These are phyloP conservation scores for Leishmania tarentolae DNA, from an alignment of 208 protist genomes.

Conservation along the genomic window DNA sequence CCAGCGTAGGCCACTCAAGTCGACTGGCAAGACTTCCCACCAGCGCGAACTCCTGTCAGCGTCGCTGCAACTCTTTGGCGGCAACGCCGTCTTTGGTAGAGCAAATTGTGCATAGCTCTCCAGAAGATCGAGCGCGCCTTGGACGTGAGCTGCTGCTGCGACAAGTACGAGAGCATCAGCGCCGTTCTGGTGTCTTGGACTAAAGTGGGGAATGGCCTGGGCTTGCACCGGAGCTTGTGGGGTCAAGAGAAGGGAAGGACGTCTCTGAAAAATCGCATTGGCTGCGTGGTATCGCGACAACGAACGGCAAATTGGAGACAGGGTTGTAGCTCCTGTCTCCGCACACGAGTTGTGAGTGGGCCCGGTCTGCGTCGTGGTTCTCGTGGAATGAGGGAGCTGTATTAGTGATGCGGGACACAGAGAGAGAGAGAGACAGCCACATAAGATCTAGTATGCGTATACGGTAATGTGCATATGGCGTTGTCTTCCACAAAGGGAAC, in stretches of 20 bases:
- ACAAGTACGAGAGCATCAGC: conserved; percentile 44
- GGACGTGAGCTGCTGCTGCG: conserved; percentile 68
- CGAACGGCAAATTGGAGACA: too few relatives aligned
- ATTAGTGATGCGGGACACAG: not conserved
- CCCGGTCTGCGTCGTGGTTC: too few relatives aligned
- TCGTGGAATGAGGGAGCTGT: too few relatives aligned
- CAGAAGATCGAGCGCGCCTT: conserved; percentile 32
- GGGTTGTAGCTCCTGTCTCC: too few relatives aligned
- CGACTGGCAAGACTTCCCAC: not conserved
- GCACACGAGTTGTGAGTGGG: too few relatives aligned
- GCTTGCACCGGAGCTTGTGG: not conserved
- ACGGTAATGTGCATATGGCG: not conserved
- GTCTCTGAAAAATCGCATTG: not conserved
- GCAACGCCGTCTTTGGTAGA: conserved; percentile 12
- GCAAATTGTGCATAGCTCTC: conserved; percentile 30
- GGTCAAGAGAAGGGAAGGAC: not conserved
- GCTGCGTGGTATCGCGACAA: too few relatives aligned
- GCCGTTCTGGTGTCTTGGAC: not conserved
- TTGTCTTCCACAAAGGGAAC: not conserved
- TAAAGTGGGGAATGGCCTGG: not conserved
- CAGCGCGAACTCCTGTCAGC: not conserved
- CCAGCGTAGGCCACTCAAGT: not conserved
- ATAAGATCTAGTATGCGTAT: not conserved
- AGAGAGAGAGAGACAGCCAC: not conserved
- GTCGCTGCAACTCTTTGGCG: not conserved